Evolutionary conservation across 2,329 filamentous ascomycete species (phyloP).

Genomic region (Zelopaecilomyces penicillatus): DNA sequence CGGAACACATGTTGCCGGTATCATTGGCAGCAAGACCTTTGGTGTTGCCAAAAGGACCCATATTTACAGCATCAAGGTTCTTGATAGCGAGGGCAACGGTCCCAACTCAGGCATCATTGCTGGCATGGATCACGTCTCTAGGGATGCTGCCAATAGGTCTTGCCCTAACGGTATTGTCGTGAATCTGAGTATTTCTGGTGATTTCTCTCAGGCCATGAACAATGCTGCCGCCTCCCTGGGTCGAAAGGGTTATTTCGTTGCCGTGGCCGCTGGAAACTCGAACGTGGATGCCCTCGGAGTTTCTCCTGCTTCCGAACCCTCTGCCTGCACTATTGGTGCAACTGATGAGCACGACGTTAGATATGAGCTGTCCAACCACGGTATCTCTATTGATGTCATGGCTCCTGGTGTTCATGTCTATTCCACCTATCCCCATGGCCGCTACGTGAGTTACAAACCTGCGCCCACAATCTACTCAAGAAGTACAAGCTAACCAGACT

Average conservation of each 20-base stretch:
- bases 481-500: not conserved
- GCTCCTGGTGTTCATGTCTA: conserved; percentile 35
- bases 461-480: too few relatives aligned
- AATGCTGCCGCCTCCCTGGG: conserved; percentile 34
- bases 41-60: conserved; percentile 32
- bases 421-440: conserved; percentile 34
- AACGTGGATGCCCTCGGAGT: conserved; percentile 28
- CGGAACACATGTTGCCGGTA: conserved; percentile 30
- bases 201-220: conserved; percentile 34
- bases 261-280: conserved; percentile 44
- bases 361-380: conserved; percentile 39
- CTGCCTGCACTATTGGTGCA: conserved; percentile 39
- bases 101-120: conserved; percentile 30
- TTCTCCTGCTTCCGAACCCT: conserved; percentile 34
- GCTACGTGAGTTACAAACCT: conserved; percentile 18
- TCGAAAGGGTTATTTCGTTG: conserved; percentile 36
- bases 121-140: conserved; percentile 30
- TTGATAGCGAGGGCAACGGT: conserved; percentile 24
- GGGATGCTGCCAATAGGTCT: conserved; percentile 23
- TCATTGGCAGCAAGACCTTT: conserved; percentile 24
- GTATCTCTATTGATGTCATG: conserved; percentile 34
- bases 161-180: conserved; percentile 35
- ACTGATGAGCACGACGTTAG: conserved; percentile 25
- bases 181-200: conserved; percentile 44
- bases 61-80: conserved; percentile 31